Conservation (phyloP, 495 filamentous ascomycete species). For the Aspergillus coremiiformis region DNA sequence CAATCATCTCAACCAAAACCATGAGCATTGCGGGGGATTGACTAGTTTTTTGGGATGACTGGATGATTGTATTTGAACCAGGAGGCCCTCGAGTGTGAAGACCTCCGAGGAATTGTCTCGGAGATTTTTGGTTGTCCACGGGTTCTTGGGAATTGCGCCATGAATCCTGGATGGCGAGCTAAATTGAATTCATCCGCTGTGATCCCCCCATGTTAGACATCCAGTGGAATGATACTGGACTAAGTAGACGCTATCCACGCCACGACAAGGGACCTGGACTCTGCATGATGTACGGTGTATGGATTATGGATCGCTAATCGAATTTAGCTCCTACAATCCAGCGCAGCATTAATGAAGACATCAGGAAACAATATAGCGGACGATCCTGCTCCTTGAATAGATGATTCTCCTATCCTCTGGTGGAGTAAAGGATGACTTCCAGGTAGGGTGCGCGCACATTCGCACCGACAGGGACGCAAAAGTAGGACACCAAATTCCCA, state of each 20-base stretch:
- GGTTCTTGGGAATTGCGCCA: too few relatives aligned
- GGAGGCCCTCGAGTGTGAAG: slow-evolving; percentile 5
- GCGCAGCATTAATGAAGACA: not conserved
- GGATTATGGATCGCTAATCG: not conserved
- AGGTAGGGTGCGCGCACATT: not conserved
- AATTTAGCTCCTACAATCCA: not conserved
- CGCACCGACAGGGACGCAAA: not conserved
- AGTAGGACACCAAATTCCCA: not conserved
- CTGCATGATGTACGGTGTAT: not conserved
- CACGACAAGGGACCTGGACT: not conserved
- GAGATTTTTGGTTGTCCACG: not conserved
- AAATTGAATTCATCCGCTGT: not conserved
- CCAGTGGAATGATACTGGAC: not conserved
- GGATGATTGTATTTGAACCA: slow-evolving; percentile 34
- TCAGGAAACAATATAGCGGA: not conserved
- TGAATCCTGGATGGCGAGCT: not conserved
- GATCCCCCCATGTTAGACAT: not conserved
- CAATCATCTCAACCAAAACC: not conserved
- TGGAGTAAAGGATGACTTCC: not conserved
- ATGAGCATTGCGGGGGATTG: slow-evolving; percentile 31
- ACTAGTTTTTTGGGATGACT: slow-evolving; percentile 41
- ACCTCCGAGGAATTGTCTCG: too few relatives aligned
- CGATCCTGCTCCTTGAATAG: not conserved
- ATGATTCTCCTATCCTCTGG: not conserved
- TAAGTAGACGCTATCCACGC: not conserved